A percentile compares a stretch with the other conserved stretches of the same genome.
Conservation (phyloP, 495 filamentous ascomycete species). For the Chaetomium fimeti region DNA sequence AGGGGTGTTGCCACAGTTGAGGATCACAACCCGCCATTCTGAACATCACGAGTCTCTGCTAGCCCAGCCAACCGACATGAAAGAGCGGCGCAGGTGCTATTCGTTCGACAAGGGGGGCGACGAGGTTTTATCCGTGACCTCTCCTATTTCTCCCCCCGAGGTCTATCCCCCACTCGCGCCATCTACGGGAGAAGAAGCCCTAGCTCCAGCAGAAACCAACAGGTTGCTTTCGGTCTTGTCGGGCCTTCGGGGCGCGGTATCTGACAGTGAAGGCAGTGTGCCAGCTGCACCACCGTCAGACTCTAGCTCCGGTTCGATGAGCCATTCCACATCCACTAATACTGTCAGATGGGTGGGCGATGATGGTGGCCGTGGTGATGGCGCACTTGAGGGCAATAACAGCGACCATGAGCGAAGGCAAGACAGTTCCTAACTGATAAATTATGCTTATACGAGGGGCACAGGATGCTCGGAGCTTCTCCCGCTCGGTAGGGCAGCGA, state of each 20-base stretch:
- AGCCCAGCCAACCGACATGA: neutral
- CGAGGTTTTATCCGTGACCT: constrained; percentile 17
- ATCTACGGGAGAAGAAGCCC: neutral
- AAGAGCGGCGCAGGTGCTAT: constrained; percentile 13
- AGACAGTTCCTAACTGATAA: neutral
- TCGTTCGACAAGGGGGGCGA: constrained; percentile 26
- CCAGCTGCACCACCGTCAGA: neutral
- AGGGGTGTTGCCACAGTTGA: neutral
- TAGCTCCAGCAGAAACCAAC: neutral
- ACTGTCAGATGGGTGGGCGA: constrained; percentile 1
- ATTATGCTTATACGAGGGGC: too few relatives aligned
- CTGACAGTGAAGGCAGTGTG: neutral
- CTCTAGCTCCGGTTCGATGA: neutral
- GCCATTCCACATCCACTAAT: neutral
- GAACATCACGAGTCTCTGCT: neutral
- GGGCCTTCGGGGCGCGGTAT: neutral
- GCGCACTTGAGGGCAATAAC: neutral
- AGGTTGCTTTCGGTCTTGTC: neutral
- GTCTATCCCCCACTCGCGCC: neutral
- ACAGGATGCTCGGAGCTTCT: too few relatives aligned
- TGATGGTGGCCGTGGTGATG: neutral
- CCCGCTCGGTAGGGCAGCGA: too few relatives aligned
- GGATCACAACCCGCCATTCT: neutral
- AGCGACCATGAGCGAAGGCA: neutral
- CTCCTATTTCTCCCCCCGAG: neutral